These are phyloP conservation scores for Calonectria hongkongensis DNA, from an alignment of 2,329 filamentous ascomycete species.

Conservation along the genomic window DNA sequence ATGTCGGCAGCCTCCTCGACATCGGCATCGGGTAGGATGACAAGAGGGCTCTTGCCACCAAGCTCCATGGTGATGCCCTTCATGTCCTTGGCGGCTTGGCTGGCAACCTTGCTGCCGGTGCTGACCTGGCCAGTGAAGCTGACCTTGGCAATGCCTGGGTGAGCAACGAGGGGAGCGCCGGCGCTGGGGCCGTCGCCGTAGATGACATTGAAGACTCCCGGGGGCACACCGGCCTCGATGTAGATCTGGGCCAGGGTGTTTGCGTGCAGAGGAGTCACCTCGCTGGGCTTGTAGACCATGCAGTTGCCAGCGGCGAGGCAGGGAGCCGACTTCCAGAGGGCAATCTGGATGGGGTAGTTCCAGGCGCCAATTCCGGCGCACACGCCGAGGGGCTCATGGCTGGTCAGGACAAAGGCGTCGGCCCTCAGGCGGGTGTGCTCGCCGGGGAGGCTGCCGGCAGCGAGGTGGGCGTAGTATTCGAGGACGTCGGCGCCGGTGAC, in stretches of 20 bases:
- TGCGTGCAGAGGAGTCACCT: conserved; percentile 90
- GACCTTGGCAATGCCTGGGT: conserved; percentile 86
- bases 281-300: conserved; percentile 94
- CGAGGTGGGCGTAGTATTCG: conserved; percentile 89
- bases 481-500: conserved; percentile 89
- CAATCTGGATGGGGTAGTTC: conserved; percentile 95
- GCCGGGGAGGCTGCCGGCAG: conserved; percentile 87
- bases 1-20: conserved; percentile 88
- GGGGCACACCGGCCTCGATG: conserved; percentile 84
- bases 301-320: conserved; percentile 91
- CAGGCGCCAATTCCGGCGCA: conserved; percentile 92
- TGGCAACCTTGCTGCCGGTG: conserved; percentile 88
- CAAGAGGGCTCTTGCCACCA: conserved; percentile 88
- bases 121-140: conserved; percentile 92
- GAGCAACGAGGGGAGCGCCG: conserved; percentile 83
- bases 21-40: conserved; percentile 87
- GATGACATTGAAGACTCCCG: conserved; percentile 91
- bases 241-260: conserved; percentile 85
- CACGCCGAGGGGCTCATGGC: conserved; percentile 87
- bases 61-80: conserved; percentile 96
- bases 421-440: conserved; percentile 84
- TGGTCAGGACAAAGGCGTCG: conserved; percentile 88
- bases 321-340: conserved; percentile 91
- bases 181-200: conserved; percentile 84
- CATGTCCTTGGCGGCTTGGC: conserved; percentile 84